Evolutionary conservation across 2,329 filamentous ascomycete species (phyloP), one percentile per base, ranked within the genome.

Genomic region (Bipolaris zeicola): DNA sequence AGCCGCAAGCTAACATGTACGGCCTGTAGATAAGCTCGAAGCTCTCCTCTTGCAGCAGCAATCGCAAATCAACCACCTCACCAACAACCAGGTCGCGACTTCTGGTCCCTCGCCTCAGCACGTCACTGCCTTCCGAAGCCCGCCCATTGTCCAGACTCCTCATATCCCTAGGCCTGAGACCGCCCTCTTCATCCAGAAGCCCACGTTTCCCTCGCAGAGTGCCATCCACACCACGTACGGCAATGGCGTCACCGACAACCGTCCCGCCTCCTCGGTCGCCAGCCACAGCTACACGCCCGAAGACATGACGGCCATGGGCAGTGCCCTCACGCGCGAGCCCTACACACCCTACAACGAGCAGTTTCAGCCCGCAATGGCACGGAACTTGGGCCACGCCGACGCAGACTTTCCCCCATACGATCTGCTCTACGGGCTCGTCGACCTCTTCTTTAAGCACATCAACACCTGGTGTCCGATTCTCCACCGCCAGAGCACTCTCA

Each of bases 391-490:
- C 20, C 66, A 69, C 13, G 44, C 65, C 28, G 69, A 82, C 66
- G 62, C 78, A 66, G 67, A 86, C 50, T 80, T 87, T 1, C 85
- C 85, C 2, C 83, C 85, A 0, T 85, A 86, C 58, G 85, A 87
- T 60, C 76, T 87, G 11, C 71, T 87, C 3, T 87, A 86, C 57
- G 83, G 81, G 2, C 74, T 87, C 1, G 83, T 85, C 14, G 84
- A 87, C 58, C 75, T 87, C 6, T 87, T 85, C 71, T 87, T 87
- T 76, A 86, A 85, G 63, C 84, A 87, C 67, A 83, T 85, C 68
- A 87, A 87, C 62, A 84, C 85, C 0, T 87, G 85, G 85, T 96
- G 92, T 71, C 92, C 93, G 0, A 95, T 96, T 22, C 80, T 96
- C n/a, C 91, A 96, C 75, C 86, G 91, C 20, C 87, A 90, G 68